Percentiles rank a stretch among this genome's conserved stretches.
Evolutionary conservation across 1,284 basidiomycete species (phyloP).

Genomic region (Golubevia pallescens): DNA sequence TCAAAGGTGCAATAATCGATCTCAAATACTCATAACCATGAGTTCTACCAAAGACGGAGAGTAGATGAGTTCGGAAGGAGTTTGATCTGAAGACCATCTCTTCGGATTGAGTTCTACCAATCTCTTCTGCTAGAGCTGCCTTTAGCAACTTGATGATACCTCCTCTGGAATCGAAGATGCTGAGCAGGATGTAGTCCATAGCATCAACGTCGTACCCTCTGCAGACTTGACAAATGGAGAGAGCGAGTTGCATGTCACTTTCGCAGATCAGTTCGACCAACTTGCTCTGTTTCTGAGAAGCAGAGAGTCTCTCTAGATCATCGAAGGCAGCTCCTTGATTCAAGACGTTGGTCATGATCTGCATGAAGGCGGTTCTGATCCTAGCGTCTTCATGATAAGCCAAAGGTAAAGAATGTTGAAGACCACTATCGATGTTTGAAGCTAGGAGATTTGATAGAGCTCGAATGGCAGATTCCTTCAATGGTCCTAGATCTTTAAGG

Average conservation of each 20-base stretch:
- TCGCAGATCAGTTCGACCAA: conserved; percentile 47
- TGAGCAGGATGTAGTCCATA: conserved; percentile 40
- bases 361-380: conserved; percentile 81
- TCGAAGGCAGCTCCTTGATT: conserved; percentile 70
- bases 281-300: conserved; percentile 30
- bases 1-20: conserved; percentile 48
- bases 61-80: conserved; percentile 46
- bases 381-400: conserved; percentile 78
- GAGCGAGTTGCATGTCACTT: conserved; percentile 40
- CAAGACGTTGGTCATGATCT: conserved; percentile 84
- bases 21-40: conserved; percentile 58
- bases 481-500: conserved; percentile 21
- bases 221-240: conserved; percentile 46
- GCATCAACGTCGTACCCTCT: conserved; percentile 35
- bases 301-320: conserved; percentile 44
- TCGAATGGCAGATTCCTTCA: conserved; percentile 46
- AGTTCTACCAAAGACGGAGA: conserved; percentile 48
- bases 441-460: conserved; percentile 81
- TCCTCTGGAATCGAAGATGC: conserved; percentile 50
- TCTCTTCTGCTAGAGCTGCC: conserved; percentile 44
- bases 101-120: conserved; percentile 38
- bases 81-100: conserved; percentile 60
- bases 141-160: conserved; percentile 51
- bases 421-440: conserved; percentile 84
- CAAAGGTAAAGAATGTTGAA: conserved; percentile 82